Conservation (phyloP, 179 eudicot species). For the Carnegiea gigantea region DNA sequence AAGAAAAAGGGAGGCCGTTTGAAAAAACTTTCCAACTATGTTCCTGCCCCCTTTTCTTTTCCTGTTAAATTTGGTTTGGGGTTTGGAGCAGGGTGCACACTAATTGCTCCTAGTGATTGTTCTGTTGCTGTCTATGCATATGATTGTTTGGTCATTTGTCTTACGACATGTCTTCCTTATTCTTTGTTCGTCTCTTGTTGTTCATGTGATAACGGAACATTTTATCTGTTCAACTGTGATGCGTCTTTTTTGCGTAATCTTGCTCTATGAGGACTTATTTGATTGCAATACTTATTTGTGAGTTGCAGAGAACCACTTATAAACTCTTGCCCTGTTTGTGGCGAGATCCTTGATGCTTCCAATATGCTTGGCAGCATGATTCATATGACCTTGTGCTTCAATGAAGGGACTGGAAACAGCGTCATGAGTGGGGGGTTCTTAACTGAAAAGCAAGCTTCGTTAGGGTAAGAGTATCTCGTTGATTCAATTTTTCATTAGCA, state of each 20-base stretch:
- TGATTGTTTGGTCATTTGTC: neutral
- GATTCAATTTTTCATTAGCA: constrained; percentile 1
- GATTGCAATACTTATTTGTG: constrained; percentile 20
- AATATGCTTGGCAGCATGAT: constrained; percentile 67
- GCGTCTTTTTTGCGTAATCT: neutral
- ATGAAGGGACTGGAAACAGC: constrained; percentile 89
- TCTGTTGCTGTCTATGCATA: neutral
- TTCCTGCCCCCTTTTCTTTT: neutral
- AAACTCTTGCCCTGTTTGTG: constrained; percentile 89
- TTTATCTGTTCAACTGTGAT: constrained; percentile 3
- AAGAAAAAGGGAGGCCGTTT: too few relatives aligned
- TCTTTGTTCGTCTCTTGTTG: neutral
- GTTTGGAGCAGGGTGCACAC: neutral
- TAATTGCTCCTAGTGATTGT: neutral
- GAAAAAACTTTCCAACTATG: neutral
- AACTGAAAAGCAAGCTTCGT: constrained; percentile 88
- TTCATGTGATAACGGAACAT: neutral
- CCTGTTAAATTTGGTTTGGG: neutral
- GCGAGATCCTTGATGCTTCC: constrained; percentile 69
- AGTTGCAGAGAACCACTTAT: constrained; percentile 76
- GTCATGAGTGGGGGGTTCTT: constrained; percentile 94
- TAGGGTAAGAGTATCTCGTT: constrained; percentile 54
- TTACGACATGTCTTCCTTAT: neutral
- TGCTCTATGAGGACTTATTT: neutral
- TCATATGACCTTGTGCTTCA: constrained; percentile 92